A percentile compares a stretch with the other conserved stretches of the same genome.
These are phyloP conservation scores for Sporothrix phasma DNA, from an alignment of 2,329 filamentous ascomycete species.

Conservation along the genomic window DNA sequence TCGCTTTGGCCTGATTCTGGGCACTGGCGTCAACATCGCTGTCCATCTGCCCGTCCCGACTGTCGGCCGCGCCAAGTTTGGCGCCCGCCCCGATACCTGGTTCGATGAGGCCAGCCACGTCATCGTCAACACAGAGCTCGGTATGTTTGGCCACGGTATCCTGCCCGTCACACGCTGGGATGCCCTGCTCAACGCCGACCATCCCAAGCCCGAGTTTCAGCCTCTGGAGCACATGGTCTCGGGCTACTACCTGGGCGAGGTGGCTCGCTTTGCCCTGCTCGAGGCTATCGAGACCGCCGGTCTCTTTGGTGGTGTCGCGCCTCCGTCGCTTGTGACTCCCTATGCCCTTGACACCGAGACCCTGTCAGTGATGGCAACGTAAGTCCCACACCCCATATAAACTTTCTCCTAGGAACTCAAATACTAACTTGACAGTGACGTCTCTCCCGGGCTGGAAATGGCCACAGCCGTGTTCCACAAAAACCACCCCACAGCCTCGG, in stretches of 20 bases:
- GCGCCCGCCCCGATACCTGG: constrained; percentile 44
- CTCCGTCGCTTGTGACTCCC: constrained; percentile 39
- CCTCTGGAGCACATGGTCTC: constrained; percentile 53
- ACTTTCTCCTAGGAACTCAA: background rate
- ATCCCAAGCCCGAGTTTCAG: constrained; percentile 49
- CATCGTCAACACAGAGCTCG: constrained; percentile 57
- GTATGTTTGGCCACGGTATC: constrained; percentile 54
- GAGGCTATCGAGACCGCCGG: constrained; percentile 48
- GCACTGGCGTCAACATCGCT: constrained; percentile 58
- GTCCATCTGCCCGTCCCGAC: constrained; percentile 51
- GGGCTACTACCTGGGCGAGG: constrained; percentile 58
- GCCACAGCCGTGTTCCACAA: constrained; percentile 40
- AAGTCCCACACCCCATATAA: constrained; percentile 21
- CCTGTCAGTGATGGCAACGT: constrained; percentile 48
- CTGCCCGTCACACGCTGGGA: constrained; percentile 56
- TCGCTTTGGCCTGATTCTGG: constrained; percentile 54
- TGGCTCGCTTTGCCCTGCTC: constrained; percentile 47
- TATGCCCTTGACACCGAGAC: constrained; percentile 54
- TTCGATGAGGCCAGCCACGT: constrained; percentile 50
- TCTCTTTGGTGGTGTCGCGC: constrained; percentile 46
- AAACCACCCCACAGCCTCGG: constrained; percentile 38
- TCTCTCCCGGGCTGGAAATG: constrained; percentile 31
- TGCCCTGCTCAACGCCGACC: constrained; percentile 38
- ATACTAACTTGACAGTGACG: constrained; percentile 30
- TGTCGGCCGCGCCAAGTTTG: constrained; percentile 47